These are phyloP conservation scores for Tricladium varicosporioides DNA, from an alignment of 2,329 filamentous ascomycete genomes.

Conservation along the genomic window DNA sequence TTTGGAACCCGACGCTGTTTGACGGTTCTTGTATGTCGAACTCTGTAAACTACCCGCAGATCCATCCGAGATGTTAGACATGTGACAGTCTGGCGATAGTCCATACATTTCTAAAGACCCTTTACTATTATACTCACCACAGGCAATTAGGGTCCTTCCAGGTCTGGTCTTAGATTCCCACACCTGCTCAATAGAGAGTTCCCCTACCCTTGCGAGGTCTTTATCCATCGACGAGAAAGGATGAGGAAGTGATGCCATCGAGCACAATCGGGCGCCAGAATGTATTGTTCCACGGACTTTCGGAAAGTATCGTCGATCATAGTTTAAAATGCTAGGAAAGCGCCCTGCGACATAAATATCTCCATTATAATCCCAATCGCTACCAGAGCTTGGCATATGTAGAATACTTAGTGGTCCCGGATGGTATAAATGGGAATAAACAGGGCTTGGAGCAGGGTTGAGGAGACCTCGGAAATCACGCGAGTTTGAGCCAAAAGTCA, in stretches of 20 bases:
- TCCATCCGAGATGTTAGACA: slow-evolving; percentile 30
- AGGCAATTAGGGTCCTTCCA: slow-evolving; percentile 72
- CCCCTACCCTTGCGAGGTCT: slow-evolving; percentile 54
- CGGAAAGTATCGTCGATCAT: slow-evolving; percentile 84
- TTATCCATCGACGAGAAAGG: slow-evolving; percentile 63
- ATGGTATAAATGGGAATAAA: slow-evolving; percentile 72
- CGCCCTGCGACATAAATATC: slow-evolving; percentile 88
- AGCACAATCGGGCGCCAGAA: slow-evolving; percentile 77
- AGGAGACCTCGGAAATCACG: slow-evolving; percentile 27
- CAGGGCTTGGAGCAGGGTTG: slow-evolving; percentile 49
- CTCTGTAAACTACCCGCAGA: slow-evolving; percentile 39
- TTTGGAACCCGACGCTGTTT: slow-evolving; percentile 77
- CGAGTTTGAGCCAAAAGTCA: slow-evolving; percentile 26
- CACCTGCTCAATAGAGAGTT: slow-evolving; percentile 54
- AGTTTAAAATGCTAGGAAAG: slow-evolving; percentile 85
- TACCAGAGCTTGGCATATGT: slow-evolving; percentile 61
- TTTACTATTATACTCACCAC: slow-evolving; percentile 88
- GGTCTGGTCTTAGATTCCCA: slow-evolving; percentile 49
- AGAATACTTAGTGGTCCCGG: slow-evolving; percentile 81
- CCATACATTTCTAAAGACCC: slow-evolving; percentile 88
- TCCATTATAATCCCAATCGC: slow-evolving; percentile 45
- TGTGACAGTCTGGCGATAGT: slow-evolving; percentile 40
- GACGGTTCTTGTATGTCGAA: slow-evolving; percentile 70
- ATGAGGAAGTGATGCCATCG: slow-evolving; percentile 67
- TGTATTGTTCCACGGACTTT: slow-evolving; percentile 74